Evolutionary conservation across 2,329 filamentous ascomycete species (phyloP), one percentile per base, ranked within the genome.

Genomic region (Teratosphaeriaceae sp.): DNA sequence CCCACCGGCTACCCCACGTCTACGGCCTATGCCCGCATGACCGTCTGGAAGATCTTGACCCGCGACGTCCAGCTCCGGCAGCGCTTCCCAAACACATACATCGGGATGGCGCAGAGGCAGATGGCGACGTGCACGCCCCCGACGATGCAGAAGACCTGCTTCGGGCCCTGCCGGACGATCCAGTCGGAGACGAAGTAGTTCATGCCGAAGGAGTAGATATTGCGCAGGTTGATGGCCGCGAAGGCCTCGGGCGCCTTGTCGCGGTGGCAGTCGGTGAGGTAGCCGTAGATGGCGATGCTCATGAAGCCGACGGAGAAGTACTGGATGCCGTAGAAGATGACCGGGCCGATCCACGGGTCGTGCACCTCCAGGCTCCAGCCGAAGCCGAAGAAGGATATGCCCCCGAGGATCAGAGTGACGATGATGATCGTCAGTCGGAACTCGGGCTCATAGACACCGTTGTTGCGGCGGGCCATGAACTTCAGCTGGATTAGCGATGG

Each of bases 361-460:
- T 42, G 43, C 12, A 42, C 43, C 27, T 45, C 3, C 5, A 45
- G 30, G 4, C 38, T 42, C 38, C 38, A 42, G 30, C 43, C 43
- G 34, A 45, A 45, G 18, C 43, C 43, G 43, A 45, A 45, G 43
- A 45, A 45, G n/a, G 43, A 45, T n/a, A 45, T 42, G 30, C 43
- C 43, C 20, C 43, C 43, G 6, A 45, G 22, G 38, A 45, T 36
- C 5, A 45, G 38, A 18, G 30, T 37, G 27, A 45, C 30, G 31
- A 42, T 15, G 27, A 45, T 38, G 13, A 45, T 30, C 9, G 38
- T 31, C 4, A 62, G 55, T 5, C 61, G 49, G 21, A 57, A 52
- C 40, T 63, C 59, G 1, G 61, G 59, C 46, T 63, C 60, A 38
- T 61, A 61, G 26, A 63, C 53, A 11, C 60, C 61, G n/a, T 53